phyloP scores from a whole-genome alignment of 2,329 filamentous ascomycete genomes.

The Blumeria hordei region DNA sequence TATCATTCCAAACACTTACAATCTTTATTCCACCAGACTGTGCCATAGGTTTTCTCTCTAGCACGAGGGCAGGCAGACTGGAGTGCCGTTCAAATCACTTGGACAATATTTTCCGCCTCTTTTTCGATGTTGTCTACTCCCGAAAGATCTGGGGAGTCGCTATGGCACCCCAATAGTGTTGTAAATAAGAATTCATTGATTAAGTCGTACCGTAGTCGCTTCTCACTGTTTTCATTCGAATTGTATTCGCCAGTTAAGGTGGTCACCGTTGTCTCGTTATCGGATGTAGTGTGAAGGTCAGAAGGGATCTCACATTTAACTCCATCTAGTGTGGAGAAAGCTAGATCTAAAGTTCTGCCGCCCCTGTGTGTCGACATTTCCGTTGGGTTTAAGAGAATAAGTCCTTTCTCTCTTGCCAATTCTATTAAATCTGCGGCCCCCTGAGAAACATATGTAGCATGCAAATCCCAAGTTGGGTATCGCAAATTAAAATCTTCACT shows the following conservation, averaged over 20 bases:
- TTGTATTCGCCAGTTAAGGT: neutral
- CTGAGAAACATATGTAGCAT: neutral
- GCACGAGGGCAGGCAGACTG: neutral
- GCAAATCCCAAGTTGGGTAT: neutral
- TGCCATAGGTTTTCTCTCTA: neutral
- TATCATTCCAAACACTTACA: too few relatives aligned
- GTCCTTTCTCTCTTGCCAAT: neutral
- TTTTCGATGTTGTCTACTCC: neutral
- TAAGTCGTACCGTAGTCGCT: neutral
- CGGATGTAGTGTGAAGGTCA: neutral
- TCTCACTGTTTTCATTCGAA: neutral
- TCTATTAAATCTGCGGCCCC: neutral
- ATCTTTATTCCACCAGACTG: neutral
- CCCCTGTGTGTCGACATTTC: neutral
- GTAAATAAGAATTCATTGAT: neutral
- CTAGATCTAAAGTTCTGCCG: neutral
- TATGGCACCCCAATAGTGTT: neutral
- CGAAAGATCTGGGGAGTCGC: neutral
- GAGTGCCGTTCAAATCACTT: neutral
- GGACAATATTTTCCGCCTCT: neutral
- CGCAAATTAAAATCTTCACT: neutral
- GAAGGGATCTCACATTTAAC: constrained; percentile 1
- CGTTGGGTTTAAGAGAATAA: neutral
- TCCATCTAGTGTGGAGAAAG: neutral
- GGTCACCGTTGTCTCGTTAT: neutral